Conservation (phyloP, 306 rosid species). For the Lithocarpus polystachyus region DNA sequence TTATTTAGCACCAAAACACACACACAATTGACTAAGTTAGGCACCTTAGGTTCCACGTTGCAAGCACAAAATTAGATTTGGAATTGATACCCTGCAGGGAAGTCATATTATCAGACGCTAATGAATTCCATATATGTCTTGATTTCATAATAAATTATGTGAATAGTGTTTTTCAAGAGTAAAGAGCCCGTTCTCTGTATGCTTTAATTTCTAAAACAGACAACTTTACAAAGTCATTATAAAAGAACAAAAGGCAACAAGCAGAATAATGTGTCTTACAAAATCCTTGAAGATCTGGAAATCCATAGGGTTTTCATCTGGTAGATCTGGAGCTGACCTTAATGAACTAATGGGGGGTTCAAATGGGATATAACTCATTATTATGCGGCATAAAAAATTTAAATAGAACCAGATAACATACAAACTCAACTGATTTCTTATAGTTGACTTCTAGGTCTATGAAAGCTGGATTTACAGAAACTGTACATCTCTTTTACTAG, state of each 20-base stretch:
- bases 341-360: no score
- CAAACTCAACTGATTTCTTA: no score
- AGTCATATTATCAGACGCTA: constrained; percentile 5
- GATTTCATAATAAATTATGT: background rate
- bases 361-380: no score
- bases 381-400: no score
- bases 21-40: constrained; percentile 6
- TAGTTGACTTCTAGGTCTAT: no score
- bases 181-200: background rate
- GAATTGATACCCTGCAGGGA: constrained; percentile 51
- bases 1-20: background rate
- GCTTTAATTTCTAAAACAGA: background rate
- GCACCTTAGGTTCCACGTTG: constrained; percentile 90
- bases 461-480: no score
- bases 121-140: background rate
- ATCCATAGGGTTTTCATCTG: no score
- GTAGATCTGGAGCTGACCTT: background rate
- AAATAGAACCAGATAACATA: no score
- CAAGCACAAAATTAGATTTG: constrained; percentile 46
- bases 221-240: background rate
- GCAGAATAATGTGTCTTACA: no score
- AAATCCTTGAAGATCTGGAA: no score
- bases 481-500: no score
- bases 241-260: background rate
- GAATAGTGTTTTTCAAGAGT: background rate